Conservation (phyloP, 2,329 filamentous ascomycete genomes). For the Ophiostoma sp. region DNA sequence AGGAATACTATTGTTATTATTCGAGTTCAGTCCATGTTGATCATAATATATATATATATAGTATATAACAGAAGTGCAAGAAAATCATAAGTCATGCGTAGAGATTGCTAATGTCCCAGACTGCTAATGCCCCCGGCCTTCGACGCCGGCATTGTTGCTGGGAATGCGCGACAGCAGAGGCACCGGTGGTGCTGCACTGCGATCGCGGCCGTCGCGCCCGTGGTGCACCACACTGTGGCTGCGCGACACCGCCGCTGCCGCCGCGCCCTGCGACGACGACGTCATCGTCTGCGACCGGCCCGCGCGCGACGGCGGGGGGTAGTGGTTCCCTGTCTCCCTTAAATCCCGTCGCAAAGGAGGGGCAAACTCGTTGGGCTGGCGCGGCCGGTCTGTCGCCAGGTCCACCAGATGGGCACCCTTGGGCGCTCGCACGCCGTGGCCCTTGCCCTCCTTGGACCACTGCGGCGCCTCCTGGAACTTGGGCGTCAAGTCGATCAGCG, state of each 20-base stretch:
- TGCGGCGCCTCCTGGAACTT: conserved; percentile 60
- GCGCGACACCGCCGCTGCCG: conserved; percentile 21
- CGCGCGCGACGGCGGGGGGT: conserved; percentile 10
- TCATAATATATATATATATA: no score
- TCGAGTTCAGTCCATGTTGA: no score
- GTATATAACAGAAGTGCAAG: no score
- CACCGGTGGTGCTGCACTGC: conserved; percentile 21
- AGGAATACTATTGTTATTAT: no score
- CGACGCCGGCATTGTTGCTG: conserved; percentile 1
- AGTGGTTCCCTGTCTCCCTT: background rate
- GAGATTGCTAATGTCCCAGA: no score
- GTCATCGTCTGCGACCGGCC: conserved; percentile 26
- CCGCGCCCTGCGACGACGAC: conserved; percentile 21
- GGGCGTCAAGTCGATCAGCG: conserved; percentile 63
- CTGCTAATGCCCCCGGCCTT: background rate
- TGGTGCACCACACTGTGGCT: conserved; percentile 22
- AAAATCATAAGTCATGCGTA: no score
- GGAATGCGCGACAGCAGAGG: conserved; percentile 21
- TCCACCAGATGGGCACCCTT: conserved; percentile 44
- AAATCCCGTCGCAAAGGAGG: background rate
- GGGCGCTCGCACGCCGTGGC: conserved; percentile 42
- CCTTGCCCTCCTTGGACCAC: conserved; percentile 49
- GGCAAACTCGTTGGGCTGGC: background rate
- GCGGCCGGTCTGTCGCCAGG: conserved; percentile 36
- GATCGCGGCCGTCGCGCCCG: background rate